Evolutionary conservation across 306 rosid genomes (phyloP), one percentile per base, ranked within the genome.

Genomic region (Carpinus fangiana): DNA sequence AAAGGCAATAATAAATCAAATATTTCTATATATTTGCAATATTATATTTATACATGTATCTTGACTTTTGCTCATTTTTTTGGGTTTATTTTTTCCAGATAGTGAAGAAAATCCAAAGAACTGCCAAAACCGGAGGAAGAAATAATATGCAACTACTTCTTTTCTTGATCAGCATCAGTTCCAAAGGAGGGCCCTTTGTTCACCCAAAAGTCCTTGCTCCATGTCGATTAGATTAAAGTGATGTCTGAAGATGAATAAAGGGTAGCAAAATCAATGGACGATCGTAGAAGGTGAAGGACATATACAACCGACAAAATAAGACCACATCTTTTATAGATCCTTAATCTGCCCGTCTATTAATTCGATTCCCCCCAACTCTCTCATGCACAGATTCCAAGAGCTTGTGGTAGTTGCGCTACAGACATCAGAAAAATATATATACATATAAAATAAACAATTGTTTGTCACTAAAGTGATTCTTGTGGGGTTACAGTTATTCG

Each of bases 281-380:
- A 31, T 31, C 34, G 34, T 78, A 83, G 84, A 88, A 74, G 82
- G 57, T 38, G 47, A 41, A 77, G 89, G 90, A 87, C 91, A 87
- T 14, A 80, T 70, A 76, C 75, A 78, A 80, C 91, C 86, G 87
- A 82, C 91, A 87, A 89, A 84, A 89, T 67, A 86, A 41, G 84
- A 87, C 84, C 93, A 78, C 65, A 86, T 90, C 91, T 89, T 90
- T 87, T 59, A 67, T 71, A 83, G 96, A 91, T 93, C 89, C 89
- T 46, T 82, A 81, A 83, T 76, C 78, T 86, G 83, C 81, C 84
- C 73, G 84, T 87, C 80, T 34, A 61, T 84, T 48, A 47, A 73
- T 67, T 71, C 70, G 71, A 72, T 41, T 41, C 45, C 8, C 7
- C 45, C 45, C 45, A 41, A 41, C 45, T 6, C 45, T 41, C 45